Evolutionary conservation across 2,329 filamentous ascomycete genomes (phyloP).

Genomic region (Cytospora mali): DNA sequence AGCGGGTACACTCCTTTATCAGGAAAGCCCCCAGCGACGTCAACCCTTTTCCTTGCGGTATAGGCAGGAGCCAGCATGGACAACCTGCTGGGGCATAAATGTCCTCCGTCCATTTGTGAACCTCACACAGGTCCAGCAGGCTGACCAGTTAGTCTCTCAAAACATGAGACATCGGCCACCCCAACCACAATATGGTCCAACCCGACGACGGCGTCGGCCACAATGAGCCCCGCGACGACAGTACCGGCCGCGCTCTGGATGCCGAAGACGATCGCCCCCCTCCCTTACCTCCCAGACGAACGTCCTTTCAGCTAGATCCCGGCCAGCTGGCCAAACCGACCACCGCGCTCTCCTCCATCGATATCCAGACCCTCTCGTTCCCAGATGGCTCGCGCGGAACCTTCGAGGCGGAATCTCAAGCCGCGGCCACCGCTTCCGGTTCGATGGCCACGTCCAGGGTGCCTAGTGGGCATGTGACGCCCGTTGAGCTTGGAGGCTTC

Average conservation of each 20-base stretch:
- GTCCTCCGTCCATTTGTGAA: not conserved
- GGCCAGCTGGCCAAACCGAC: conserved; percentile 68
- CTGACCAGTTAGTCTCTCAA: conserved; percentile 27
- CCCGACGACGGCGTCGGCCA: conserved; percentile 28
- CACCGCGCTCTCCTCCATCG: conserved; percentile 80
- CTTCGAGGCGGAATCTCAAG: conserved; percentile 47
- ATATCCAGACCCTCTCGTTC: conserved; percentile 76
- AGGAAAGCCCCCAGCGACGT: conserved; percentile 9
- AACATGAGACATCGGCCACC: conserved; percentile 28
- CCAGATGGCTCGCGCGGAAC: conserved; percentile 70
- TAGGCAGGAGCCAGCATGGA: conserved; percentile 21
- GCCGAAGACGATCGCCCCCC: conserved; percentile 31
- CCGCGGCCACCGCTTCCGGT: conserved; percentile 35
- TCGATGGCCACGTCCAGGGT: conserved; percentile 31
- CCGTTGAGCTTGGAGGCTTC: conserved; percentile 26
- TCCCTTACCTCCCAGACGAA: conserved; percentile 34
- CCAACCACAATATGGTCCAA: conserved; percentile 30
- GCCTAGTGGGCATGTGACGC: conserved; percentile 47
- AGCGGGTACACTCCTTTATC: not conserved
- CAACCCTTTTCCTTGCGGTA: conserved; percentile 10
- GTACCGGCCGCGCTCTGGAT: conserved; percentile 19
- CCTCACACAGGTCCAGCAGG: conserved; percentile 14
- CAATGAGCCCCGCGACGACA: conserved; percentile 24
- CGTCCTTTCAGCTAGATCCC: conserved; percentile 32
- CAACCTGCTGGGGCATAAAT: conserved; percentile 9